Evolutionary conservation across 768 basidiomycete genomes (phyloP).

Genomic region (Sistotremastrum niveocremeum): DNA sequence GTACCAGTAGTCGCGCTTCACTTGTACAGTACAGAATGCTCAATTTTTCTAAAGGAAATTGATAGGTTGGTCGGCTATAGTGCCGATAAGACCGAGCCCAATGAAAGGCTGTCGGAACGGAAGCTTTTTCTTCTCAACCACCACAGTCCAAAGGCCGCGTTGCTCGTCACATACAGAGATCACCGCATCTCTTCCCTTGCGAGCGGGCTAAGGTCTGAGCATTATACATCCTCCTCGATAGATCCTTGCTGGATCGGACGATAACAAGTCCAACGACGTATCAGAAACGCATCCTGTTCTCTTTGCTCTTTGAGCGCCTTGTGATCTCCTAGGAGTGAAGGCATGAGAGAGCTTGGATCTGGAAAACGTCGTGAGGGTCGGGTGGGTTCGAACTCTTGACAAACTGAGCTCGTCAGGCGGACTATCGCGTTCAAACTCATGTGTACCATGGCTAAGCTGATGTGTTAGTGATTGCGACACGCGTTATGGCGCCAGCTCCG

Average conservation of each 20-base stretch:
- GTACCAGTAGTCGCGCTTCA: no score
- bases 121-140: not conserved
- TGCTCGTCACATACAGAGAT: constrained; percentile 22
- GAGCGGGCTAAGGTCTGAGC: constrained; percentile 30
- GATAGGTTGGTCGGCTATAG: no score
- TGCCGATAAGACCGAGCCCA: no score
- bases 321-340: constrained; percentile 1
- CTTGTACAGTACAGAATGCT: no score
- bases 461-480: no score
- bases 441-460: no score
- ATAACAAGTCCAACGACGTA: constrained; percentile 15
- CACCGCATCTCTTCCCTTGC: constrained; percentile 11
- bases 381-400: constrained; percentile 5
- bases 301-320: constrained; percentile 1
- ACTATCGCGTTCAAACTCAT: no score
- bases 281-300: constrained; percentile 16
- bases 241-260: constrained; percentile 18
- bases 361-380: constrained; percentile 21
- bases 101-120: no score
- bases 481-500: no score
- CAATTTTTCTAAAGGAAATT: no score
- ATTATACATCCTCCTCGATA: constrained; percentile 16
- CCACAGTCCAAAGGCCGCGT: constrained; percentile 30
- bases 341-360: constrained; percentile 6
- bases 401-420: not conserved